These are phyloP conservation scores for Saccharomycopsis vini DNA, from an alignment of 805 yeast species.

Conservation along the genomic window DNA sequence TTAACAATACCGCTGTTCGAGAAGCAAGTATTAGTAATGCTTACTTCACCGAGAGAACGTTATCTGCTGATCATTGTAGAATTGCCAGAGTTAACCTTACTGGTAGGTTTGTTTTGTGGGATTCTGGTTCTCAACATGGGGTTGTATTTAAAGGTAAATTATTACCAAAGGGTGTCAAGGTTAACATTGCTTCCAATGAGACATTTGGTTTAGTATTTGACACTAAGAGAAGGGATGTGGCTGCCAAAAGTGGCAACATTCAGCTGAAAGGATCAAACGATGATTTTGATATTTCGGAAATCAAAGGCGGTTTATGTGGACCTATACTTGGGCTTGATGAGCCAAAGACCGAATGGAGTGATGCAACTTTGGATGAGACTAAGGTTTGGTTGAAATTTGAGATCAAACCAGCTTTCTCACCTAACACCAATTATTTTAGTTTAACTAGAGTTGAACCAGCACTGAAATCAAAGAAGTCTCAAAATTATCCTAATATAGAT, in stretches of 20 bases:
- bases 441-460: constrained; percentile 6
- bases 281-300: not conserved
- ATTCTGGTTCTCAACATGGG: constrained; percentile 19
- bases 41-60: constrained; percentile 14
- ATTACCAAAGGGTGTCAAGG: constrained; percentile 14
- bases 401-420: constrained; percentile 5
- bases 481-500: not conserved
- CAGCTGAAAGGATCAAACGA: no score
- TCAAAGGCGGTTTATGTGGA: constrained; percentile 1
- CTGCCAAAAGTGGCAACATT: not conserved
- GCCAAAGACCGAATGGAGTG: constrained; percentile 5
- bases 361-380: constrained; percentile 8
- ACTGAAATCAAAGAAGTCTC: not conserved
- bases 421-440: constrained; percentile 4
- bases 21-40: constrained; percentile 10
- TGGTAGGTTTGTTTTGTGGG: constrained; percentile 14
- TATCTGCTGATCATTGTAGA: constrained; percentile 16
- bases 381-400: constrained; percentile 11
- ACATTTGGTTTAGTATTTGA: constrained; percentile 14
- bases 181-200: constrained; percentile 7
- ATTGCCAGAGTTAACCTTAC: constrained; percentile 2
- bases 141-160: constrained; percentile 15
- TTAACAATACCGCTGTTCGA: not conserved
- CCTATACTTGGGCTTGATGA: not conserved
- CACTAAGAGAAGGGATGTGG: not conserved